These are phyloP conservation scores for Claviceps pazoutovae DNA, from an alignment of 2,329 filamentous ascomycete species.

Conservation along the genomic window DNA sequence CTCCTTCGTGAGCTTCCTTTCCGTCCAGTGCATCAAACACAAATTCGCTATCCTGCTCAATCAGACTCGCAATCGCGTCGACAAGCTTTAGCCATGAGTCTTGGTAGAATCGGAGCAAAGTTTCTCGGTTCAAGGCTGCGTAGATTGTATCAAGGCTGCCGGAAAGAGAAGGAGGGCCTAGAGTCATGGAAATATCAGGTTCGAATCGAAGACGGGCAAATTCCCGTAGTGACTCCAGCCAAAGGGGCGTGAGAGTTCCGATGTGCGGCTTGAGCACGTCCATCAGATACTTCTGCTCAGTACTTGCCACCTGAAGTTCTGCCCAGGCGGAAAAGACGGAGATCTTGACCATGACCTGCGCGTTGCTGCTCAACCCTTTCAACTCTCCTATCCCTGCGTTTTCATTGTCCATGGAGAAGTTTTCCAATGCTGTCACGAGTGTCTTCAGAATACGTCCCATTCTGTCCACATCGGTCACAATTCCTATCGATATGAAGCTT, in stretches of 20 bases:
- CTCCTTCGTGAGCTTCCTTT: slow-evolving; percentile 44
- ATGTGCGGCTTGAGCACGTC: slow-evolving; percentile 86
- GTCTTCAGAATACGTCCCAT: slow-evolving; percentile 97
- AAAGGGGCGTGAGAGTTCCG: slow-evolving; percentile 76
- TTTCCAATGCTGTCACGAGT: slow-evolving; percentile 78
- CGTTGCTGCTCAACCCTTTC: slow-evolving; percentile 84
- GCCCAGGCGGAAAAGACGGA: slow-evolving; percentile 96
- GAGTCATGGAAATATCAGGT: slow-evolving; percentile 86
- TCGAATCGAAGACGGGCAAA: slow-evolving; percentile 90
- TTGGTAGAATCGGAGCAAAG: slow-evolving; percentile 88
- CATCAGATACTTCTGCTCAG: slow-evolving; percentile 77
- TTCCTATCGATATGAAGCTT: slow-evolving; percentile 93
- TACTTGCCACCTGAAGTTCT: slow-evolving; percentile 87
- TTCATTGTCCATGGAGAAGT: slow-evolving; percentile 71
- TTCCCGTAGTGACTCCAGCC: slow-evolving; percentile 84
- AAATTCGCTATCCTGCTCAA: slow-evolving; percentile 94
- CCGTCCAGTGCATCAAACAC: slow-evolving; percentile 95
- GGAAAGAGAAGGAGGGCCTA: slow-evolving; percentile 67
- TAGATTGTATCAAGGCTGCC: slow-evolving; percentile 89
- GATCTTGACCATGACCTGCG: slow-evolving; percentile 97
- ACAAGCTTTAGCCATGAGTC: slow-evolving; percentile 94
- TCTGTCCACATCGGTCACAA: slow-evolving; percentile 93
- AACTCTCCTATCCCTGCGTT: slow-evolving; percentile 84
- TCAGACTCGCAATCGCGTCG: slow-evolving; percentile 90
- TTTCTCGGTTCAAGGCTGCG: slow-evolving; percentile 86